Evolutionary conservation across 208 protist genomes (phyloP).

Genomic region (Novymonas esmeraldas): DNA sequence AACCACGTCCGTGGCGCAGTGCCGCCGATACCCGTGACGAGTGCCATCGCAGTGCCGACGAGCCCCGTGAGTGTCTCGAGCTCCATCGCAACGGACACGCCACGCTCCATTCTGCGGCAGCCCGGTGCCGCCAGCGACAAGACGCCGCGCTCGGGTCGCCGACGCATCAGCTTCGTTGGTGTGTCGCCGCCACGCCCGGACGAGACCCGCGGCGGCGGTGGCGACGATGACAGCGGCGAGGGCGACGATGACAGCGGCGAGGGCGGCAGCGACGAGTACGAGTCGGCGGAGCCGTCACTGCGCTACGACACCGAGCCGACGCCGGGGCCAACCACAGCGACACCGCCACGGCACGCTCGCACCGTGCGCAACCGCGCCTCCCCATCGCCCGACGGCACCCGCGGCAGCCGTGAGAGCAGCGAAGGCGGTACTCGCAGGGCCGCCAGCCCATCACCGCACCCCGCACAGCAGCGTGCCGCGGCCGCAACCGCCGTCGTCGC

Average conservation of each 20-base stretch:
- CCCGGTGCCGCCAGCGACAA: conserved; percentile 8
- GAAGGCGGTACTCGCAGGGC: background rate
- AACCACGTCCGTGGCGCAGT: too few relatives aligned
- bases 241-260: conserved; percentile 20
- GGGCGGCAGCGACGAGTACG: conserved; percentile 31
- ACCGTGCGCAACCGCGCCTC: background rate
- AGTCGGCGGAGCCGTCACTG: conserved; percentile 37
- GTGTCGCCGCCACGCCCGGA: conserved; percentile 13
- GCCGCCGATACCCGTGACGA: conserved; percentile 2
- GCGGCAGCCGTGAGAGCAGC: background rate
- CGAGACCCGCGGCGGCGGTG: background rate
- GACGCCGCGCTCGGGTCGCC: conserved; percentile 9
- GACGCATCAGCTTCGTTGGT: conserved; percentile 39
- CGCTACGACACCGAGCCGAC: conserved; percentile 24
- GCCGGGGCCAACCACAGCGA: background rate
- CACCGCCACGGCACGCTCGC: conserved; percentile 2
- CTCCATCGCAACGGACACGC: conserved; percentile 33
- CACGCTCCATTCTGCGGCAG: conserved; percentile 41
- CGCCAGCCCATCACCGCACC: background rate
- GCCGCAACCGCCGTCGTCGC: too few relatives aligned
- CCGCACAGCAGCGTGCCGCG: background rate
- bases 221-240: conserved; percentile 14
- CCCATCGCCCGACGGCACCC: background rate
- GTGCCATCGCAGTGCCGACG: background rate
- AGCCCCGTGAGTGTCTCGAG: conserved; percentile 32